Evolutionary conservation across 2,329 filamentous ascomycete species (phyloP).

Genomic region (Sporothrix schenckii): DNA sequence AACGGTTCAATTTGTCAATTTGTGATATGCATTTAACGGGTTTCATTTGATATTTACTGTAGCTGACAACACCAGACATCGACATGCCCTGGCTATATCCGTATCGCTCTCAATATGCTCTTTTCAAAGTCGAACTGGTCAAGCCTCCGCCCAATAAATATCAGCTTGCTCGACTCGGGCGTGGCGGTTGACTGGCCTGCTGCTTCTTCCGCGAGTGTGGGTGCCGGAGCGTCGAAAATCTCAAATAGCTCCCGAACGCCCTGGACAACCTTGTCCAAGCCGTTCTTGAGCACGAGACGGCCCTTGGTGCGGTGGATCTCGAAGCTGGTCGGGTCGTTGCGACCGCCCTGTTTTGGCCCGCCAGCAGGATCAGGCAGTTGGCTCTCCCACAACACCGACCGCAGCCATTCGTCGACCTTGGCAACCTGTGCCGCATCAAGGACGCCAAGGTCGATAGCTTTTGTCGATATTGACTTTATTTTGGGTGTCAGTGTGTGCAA

Average conservation of each 20-base stretch:
- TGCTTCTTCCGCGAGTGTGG: slow-evolving; percentile 38
- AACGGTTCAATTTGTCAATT: background rate
- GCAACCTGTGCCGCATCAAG: slow-evolving; percentile 62
- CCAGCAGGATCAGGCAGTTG: slow-evolving; percentile 53
- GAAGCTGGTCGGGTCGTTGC: slow-evolving; percentile 50
- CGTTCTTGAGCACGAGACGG: slow-evolving; percentile 66
- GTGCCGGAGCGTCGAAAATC: slow-evolving; percentile 66
- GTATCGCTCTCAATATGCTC: slow-evolving; percentile 42
- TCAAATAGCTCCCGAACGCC: slow-evolving; percentile 94
- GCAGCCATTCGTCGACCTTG: slow-evolving; percentile 77
- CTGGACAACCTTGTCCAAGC: slow-evolving; percentile 76
- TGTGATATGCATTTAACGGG: slow-evolving; percentile 6
- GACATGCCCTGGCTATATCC: background rate
- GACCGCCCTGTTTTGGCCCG: background rate
- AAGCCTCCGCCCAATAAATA: slow-evolving; percentile 64
- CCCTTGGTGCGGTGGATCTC: slow-evolving; percentile 91
- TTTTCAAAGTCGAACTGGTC: slow-evolving; percentile 54
- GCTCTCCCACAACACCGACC: slow-evolving; percentile 81
- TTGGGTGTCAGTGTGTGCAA: background rate
- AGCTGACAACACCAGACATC: background rate
- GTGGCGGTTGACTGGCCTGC: slow-evolving; percentile 32
- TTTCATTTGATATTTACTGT: background rate
- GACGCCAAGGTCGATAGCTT: slow-evolving; percentile 68
- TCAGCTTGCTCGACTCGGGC: slow-evolving; percentile 57
- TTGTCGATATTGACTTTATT: slow-evolving; percentile 76